A percentile compares a stretch with the other conserved stretches of the same genome.
Conservation (phyloP, 1,284 basidiomycete species). For the Neonothopanus nambi region DNA sequence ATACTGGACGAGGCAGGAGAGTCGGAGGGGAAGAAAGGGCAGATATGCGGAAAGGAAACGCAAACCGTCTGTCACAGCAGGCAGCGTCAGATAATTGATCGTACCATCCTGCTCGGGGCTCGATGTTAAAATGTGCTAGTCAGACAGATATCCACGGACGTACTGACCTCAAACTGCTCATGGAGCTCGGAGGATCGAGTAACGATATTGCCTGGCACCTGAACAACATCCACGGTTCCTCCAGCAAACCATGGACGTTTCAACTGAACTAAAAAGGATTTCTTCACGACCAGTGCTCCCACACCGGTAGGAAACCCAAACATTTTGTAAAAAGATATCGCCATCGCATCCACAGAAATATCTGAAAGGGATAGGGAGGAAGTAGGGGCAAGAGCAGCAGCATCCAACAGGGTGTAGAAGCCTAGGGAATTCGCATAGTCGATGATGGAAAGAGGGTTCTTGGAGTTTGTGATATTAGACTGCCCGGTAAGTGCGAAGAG, state of each 20-base stretch:
- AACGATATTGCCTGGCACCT: conserved; percentile 70
- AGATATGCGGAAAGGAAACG: conserved; percentile 74
- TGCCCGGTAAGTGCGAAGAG: conserved; percentile 78
- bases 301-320: conserved; percentile 87
- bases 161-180: conserved; percentile 73
- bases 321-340: conserved; percentile 87
- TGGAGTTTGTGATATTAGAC: conserved; percentile 77
- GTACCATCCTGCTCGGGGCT: conserved; percentile 66
- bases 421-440: conserved; percentile 65
- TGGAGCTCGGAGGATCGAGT: conserved; percentile 60
- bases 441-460: conserved; percentile 56
- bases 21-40: conserved; percentile 71
- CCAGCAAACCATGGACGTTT: conserved; percentile 83
- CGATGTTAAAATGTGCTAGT: no score
- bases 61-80: conserved; percentile 74
- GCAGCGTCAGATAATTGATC: conserved; percentile 74
- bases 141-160: neutral
- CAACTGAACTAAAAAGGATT: conserved; percentile 59
- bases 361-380: conserved; percentile 65
- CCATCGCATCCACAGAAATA: conserved; percentile 76
- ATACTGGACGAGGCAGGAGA: conserved; percentile 62
- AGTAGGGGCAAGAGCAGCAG: conserved; percentile 76
- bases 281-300: conserved; percentile 76
- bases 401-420: conserved; percentile 74
- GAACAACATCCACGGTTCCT: conserved; percentile 78